Evolutionary conservation across 257 asterid genomes (phyloP).

Genomic region (Avicennia marina): DNA sequence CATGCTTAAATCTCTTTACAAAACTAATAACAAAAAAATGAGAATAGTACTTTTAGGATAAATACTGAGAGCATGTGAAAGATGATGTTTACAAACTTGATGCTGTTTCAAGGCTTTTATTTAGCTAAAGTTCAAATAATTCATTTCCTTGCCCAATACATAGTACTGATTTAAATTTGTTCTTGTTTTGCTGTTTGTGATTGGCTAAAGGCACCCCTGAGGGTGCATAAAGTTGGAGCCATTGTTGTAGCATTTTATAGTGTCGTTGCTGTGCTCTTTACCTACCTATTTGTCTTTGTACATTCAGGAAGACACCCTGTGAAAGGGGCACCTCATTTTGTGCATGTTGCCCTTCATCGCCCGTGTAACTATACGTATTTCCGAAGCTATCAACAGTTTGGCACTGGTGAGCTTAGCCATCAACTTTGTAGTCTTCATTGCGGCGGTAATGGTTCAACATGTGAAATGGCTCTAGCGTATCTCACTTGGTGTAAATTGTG

Average conservation of each 20-base stretch:
- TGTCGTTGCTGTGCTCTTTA: not conserved
- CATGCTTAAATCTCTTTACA: no score
- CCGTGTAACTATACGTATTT: not conserved
- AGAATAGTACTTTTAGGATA: no score
- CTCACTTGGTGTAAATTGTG: no score
- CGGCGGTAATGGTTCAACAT: not conserved
- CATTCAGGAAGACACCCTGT: not conserved
- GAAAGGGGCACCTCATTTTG: no score
- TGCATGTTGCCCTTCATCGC: not conserved
- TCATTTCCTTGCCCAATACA: no score
- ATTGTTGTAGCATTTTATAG: not conserved
- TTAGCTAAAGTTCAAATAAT: not conserved
- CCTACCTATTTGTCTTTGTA: not conserved
- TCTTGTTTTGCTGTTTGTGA: conserved; percentile 32
- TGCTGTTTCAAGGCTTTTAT: not conserved
- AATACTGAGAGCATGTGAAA: no score
- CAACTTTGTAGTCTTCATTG: conserved; percentile 2
- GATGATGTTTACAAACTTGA: no score
- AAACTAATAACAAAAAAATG: no score
- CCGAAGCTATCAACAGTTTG: not conserved
- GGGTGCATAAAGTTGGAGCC: not conserved
- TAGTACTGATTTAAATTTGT: not conserved
- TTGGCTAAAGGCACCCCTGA: conserved; percentile 4
- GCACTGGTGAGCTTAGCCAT: not conserved
- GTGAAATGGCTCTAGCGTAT: not conserved